Percentiles rank a stretch among this genome's conserved stretches.
Evolutionary conservation across 805 yeast genomes (phyloP).

Genomic region (Ogataea neopini): DNA sequence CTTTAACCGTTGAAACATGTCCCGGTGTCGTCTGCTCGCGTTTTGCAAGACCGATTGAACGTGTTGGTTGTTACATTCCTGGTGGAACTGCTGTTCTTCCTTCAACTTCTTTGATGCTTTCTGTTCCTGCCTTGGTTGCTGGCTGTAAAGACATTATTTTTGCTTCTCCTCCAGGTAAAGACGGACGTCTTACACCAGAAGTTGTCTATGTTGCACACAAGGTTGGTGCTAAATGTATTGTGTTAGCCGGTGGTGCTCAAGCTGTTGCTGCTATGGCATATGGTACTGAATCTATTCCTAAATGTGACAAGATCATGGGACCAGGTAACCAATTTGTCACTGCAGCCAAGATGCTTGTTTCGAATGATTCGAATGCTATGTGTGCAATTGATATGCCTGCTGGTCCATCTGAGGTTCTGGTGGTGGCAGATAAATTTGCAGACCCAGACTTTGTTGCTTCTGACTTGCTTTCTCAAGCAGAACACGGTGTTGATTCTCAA

Average conservation of each 20-base stretch:
- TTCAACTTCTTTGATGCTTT: constrained; percentile 96
- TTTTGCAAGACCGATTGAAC: constrained; percentile 91
- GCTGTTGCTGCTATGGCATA: constrained; percentile 99
- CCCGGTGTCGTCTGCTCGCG: constrained; percentile 95
- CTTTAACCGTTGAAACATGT: constrained; percentile 82
- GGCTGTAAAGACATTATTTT: constrained; percentile 89
- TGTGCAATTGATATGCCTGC: constrained; percentile 99
- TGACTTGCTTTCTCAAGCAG: constrained; percentile 96
- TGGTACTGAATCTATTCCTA: constrained; percentile 90
- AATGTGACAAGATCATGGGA: constrained; percentile 95
- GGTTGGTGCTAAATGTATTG: constrained; percentile 87
- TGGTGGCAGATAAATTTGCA: constrained; percentile 84
- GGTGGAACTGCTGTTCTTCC: constrained; percentile 99
- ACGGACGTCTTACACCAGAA: constrained; percentile 94
- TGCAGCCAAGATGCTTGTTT: constrained; percentile 97
- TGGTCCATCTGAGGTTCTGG: constrained; percentile 97
- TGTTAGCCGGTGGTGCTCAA: constrained; percentile 98
- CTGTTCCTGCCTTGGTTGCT: constrained; percentile 98
- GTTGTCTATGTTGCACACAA: constrained; percentile 97
- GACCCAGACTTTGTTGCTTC: constrained; percentile 97
- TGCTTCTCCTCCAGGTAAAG: constrained; percentile 94
- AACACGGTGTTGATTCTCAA: constrained; percentile 98
- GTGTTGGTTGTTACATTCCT: constrained; percentile 94
- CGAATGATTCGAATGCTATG: constrained; percentile 91
- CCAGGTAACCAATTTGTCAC: constrained; percentile 99